Evolutionary conservation across 441 rosid species (phyloP).

Genomic region (Euphorbia schlechtendalii): DNA sequence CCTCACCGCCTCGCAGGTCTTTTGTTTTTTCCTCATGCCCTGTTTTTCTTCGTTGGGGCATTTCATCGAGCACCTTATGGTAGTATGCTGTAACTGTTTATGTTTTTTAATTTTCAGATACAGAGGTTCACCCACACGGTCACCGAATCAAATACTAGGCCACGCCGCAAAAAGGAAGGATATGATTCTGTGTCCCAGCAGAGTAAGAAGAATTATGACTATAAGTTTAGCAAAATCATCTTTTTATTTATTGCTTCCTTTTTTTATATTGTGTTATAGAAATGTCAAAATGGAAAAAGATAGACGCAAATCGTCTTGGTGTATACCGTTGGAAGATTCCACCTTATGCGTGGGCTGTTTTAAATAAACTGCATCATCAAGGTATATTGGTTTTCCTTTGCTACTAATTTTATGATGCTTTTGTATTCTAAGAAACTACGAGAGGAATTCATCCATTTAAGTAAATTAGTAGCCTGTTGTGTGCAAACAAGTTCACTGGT

Average conservation of each 20-base stretch:
- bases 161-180: constrained; percentile 19
- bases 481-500: background rate
- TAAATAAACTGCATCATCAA: constrained; percentile 40
- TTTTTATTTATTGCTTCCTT: background rate
- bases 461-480: too few species aligned
- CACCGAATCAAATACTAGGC: constrained; percentile 19
- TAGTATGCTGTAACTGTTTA: constrained; percentile 8
- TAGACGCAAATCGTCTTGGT: constrained; percentile 44
- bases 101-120: background rate
- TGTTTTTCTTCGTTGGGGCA: constrained; percentile 24
- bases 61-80: constrained; percentile 43
- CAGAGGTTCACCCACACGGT: constrained; percentile 39
- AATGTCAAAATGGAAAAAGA: constrained; percentile 57
- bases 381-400: constrained; percentile 29
- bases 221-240: background rate
- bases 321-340: constrained; percentile 49
- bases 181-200: constrained; percentile 20
- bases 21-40: background rate
- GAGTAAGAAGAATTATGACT: constrained; percentile 22
- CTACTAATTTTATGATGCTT: background rate
- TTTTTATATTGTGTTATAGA: constrained; percentile 33
- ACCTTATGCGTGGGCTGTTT: constrained; percentile 40
- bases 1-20: constrained; percentile 41
- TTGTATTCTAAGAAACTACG: background rate
- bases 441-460: background rate